Evolutionary conservation across 768 basidiomycete genomes (phyloP).

Genomic region (Mycena rebaudengoi): DNA sequence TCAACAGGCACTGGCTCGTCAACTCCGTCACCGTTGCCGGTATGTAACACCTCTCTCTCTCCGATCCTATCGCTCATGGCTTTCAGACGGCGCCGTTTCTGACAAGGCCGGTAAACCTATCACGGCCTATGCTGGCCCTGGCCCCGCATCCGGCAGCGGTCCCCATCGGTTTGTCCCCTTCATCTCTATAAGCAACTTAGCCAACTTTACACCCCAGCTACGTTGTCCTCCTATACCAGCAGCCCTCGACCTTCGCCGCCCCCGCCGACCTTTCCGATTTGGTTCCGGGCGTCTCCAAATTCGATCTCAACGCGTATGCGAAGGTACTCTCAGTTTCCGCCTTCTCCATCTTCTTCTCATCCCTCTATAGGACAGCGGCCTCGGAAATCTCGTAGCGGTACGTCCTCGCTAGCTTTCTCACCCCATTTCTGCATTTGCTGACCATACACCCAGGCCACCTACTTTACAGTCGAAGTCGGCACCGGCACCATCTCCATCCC

Average conservation of each 20-base stretch:
- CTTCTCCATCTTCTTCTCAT: slow-evolving; percentile 1
- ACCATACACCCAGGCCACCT: slow-evolving; percentile 58
- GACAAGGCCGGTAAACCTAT: slow-evolving; percentile 56
- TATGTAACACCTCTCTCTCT: slow-evolving; percentile 37
- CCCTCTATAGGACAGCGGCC: slow-evolving; percentile 51
- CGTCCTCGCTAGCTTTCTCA: too few species aligned
- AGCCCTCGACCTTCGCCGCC: slow-evolving; percentile 68
- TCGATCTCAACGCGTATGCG: slow-evolving; percentile 67
- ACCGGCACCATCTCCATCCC: slow-evolving; percentile 58
- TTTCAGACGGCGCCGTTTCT: slow-evolving; percentile 47
- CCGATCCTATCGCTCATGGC: neutral
- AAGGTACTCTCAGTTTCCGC: slow-evolving; percentile 44
- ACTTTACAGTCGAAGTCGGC: slow-evolving; percentile 79
- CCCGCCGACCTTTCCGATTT: slow-evolving; percentile 63
- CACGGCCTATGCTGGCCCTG: slow-evolving; percentile 77
- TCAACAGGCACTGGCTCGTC: slow-evolving; percentile 84
- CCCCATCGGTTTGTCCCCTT: slow-evolving; percentile 66
- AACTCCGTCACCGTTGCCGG: slow-evolving; percentile 65
- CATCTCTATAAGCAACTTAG: neutral
- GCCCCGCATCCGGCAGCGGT: slow-evolving; percentile 73
- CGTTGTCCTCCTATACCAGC: slow-evolving; percentile 69
- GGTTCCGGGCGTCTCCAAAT: slow-evolving; percentile 59
- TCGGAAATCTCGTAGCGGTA: slow-evolving; percentile 71
- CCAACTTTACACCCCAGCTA: slow-evolving; percentile 58
- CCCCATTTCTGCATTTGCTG: neutral